A percentile compares a stretch with the other conserved stretches of the same genome.
These are phyloP conservation scores for Neurospora sp. DNA, from an alignment of 495 filamentous ascomycete species.

Conservation along the genomic window DNA sequence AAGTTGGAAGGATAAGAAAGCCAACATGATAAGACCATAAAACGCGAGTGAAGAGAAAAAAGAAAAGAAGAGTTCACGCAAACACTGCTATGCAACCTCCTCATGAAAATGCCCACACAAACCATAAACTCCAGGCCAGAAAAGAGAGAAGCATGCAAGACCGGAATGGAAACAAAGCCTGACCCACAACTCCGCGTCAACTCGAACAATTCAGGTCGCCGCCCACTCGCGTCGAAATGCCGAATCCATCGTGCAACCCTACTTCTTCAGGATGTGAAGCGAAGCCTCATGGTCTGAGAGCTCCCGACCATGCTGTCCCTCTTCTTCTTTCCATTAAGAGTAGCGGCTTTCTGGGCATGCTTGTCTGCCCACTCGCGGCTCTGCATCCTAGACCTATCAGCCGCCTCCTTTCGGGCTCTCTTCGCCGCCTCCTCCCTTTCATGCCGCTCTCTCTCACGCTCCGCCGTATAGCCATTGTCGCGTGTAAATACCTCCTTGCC, in stretches of 20 bases:
- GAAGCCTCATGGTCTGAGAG: neutral
- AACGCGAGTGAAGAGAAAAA: neutral
- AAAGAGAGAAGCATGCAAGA: neutral
- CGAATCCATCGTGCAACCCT: neutral
- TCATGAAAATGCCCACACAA: neutral
- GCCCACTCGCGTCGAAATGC: neutral
- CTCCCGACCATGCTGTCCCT: neutral
- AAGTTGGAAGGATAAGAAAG: neutral
- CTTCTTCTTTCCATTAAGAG: neutral
- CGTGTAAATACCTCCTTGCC: slow-evolving; percentile 54
- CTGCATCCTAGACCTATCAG: slow-evolving; percentile 51
- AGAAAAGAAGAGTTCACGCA: neutral
- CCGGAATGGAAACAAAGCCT: neutral
- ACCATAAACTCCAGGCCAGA: neutral
- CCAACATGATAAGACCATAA: neutral
- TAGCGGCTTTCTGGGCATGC: slow-evolving; percentile 22
- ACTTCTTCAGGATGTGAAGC: neutral
- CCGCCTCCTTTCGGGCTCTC: slow-evolving; percentile 51
- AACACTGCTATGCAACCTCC: neutral
- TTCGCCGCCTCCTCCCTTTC: slow-evolving; percentile 49
- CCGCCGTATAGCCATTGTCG: slow-evolving; percentile 38
- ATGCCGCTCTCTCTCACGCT: slow-evolving; percentile 41
- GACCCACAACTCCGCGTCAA: neutral
- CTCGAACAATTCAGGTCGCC: neutral
- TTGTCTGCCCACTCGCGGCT: slow-evolving; percentile 64